A percentile compares a stretch with the other conserved stretches of the same genome.
Evolutionary conservation across 345 rosid species (phyloP).

Genomic region (Durio zibethinus): DNA sequence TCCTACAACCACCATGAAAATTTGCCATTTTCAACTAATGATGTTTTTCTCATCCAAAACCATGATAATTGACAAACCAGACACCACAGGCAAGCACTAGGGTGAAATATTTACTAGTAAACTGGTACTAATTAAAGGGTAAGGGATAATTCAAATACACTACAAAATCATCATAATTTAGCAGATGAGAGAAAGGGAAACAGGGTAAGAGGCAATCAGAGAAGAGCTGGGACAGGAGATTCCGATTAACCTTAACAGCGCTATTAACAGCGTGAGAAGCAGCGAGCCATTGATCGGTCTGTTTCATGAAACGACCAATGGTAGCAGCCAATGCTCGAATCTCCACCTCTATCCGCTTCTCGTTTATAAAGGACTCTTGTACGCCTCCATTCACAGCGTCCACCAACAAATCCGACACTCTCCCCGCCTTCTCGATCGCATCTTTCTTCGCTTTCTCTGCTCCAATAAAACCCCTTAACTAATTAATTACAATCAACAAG

Average conservation of each 20-base stretch:
- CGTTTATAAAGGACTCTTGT: constrained; percentile 64
- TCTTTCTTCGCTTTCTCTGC: constrained; percentile 76
- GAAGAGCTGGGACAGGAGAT: too few relatives aligned
- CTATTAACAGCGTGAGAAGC: constrained; percentile 68
- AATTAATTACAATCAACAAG: neutral
- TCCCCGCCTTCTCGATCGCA: constrained; percentile 53
- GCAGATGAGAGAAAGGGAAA: neutral
- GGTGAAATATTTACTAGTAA: too few relatives aligned
- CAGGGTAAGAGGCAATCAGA: too few relatives aligned
- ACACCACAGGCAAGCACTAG: neutral
- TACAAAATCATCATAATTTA: neutral
- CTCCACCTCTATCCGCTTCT: constrained; percentile 80
- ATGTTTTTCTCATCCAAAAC: neutral
- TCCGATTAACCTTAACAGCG: constrained; percentile 57
- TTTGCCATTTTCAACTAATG: neutral
- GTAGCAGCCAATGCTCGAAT: constrained; percentile 62
- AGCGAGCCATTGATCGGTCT: constrained; percentile 81
- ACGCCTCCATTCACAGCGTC: constrained; percentile 84
- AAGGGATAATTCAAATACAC: neutral
- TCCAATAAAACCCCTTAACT: neutral
- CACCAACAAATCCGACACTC: constrained; percentile 69
- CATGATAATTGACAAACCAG: neutral
- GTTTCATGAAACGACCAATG: constrained; percentile 59
- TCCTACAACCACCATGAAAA: constrained; percentile 41
- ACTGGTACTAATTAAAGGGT: neutral